Evolutionary conservation across 805 yeast genomes (phyloP), one percentile per base, ranked within the genome.

Genomic region (Nakazawaea molendinolei): DNA sequence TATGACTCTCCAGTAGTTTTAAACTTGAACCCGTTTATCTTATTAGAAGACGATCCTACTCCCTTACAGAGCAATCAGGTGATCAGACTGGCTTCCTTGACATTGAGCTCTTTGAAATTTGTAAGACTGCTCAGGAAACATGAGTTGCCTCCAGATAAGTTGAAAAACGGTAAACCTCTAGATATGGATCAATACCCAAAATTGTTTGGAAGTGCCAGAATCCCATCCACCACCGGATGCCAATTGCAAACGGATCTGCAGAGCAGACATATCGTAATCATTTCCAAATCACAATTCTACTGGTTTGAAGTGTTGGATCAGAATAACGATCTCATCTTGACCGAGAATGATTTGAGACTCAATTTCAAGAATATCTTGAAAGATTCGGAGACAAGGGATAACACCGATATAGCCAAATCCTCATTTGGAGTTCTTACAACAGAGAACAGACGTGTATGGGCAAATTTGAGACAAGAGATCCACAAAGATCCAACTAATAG

Each of bases 101-200:
- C 89, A 0, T 68, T 79, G 12, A 82, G 94, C 5, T 74, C 90
- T 8, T 65, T 87, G 45, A 74, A 86, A 50, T 87, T 87, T 58
- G 74, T 86, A 30, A 71, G 86, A 43, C 94, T 94, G 12, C 62
- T 86, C 41, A 74, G 92, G 45, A 71, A 78, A 43, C 76, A 80
- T 31, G 86, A 83, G 24, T 65, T 87, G 38, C 75, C 81, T 5
- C 79, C 81, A 1, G 97, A 87, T 55, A 60, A 56, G 34, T 63
- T 82, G 44, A 74, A 76, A 39, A 76, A 76, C 38, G 76, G 74
- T 8, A 58, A 58, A 28, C 76, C 85, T 0, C 65, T 87, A 35
- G 86, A 90, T 60, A 87, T 87, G 97, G 90, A 86, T 53, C 97
- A 87, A 57, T 87, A 86, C 60, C 73, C 81, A 15, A 79, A 84